Percentiles rank a stretch among this genome's conserved stretches.
These are phyloP conservation scores for Tritrichomonas foetus DNA, from an alignment of 208 protist genomes.

Conservation along the genomic window DNA sequence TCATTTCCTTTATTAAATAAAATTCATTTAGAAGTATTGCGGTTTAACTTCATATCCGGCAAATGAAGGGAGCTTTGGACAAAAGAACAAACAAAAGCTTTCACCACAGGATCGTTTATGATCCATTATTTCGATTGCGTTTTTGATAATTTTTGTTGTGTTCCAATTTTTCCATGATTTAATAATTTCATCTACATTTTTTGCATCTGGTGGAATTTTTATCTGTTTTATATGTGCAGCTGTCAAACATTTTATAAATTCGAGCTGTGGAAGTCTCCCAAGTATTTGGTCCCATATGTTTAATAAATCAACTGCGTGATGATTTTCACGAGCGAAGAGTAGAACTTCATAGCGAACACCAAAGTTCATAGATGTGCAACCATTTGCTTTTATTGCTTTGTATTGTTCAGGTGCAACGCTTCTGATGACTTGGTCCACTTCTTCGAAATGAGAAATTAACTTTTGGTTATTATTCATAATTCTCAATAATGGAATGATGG, in stretches of 20 bases:
- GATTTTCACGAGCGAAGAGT: not conserved
- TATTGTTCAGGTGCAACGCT: not conserved
- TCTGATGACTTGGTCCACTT: not conserved
- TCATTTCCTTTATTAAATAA: not conserved
- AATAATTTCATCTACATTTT: not conserved
- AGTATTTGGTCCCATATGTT: slow-evolving; percentile 33
- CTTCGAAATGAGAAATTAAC: not conserved
- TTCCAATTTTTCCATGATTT: not conserved
- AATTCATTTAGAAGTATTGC: not conserved
- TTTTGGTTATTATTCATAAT: not conserved
- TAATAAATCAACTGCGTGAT: not conserved
- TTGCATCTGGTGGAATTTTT: not conserved
- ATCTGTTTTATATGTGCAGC: not conserved
- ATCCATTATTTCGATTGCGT: not conserved
- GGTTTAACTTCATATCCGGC: not conserved
- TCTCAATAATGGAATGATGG: not conserved
- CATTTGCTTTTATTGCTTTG: not conserved
- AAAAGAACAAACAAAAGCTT: not conserved
- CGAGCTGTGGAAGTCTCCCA: not conserved
- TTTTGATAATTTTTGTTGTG: not conserved
- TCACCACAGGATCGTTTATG: not conserved
- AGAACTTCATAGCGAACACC: not conserved
- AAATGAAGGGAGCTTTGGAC: not conserved
- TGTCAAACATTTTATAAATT: not conserved
- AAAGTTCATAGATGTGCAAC: not conserved